phyloP scores from a whole-genome alignment of 106 monocot species.

The Chionographis japonica region DNA sequence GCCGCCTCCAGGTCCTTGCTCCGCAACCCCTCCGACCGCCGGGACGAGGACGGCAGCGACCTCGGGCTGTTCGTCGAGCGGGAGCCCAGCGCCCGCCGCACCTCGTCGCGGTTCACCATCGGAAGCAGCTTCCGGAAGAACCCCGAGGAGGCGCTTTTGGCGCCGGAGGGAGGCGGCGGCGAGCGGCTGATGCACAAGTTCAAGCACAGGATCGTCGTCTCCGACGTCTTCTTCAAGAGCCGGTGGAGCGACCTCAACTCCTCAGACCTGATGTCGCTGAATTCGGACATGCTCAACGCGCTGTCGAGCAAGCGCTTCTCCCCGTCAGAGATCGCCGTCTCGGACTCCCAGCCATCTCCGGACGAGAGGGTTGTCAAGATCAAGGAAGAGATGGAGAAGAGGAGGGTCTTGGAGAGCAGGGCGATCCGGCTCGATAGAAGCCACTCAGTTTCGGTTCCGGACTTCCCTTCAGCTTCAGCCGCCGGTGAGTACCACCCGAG shows the following conservation, averaged over 20 bases:
- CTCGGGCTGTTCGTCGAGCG: constrained; percentile 48
- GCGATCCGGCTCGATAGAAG: constrained; percentile 3
- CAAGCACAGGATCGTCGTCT: constrained; percentile 64
- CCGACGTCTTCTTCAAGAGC: constrained; percentile 61
- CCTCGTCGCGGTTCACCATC: not conserved
- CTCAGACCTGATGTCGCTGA: constrained; percentile 58
- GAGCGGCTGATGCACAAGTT: constrained; percentile 30
- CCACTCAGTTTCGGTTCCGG: not conserved
- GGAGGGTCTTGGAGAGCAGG: constrained; percentile 28
- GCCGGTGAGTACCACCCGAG: not conserved
- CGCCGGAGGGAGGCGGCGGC: not conserved
- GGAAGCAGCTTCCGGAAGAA: constrained; percentile 5
- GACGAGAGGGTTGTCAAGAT: constrained; percentile 12
- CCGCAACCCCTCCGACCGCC: constrained; percentile 1
- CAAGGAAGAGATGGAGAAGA: constrained; percentile 52
- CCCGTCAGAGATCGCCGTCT: not conserved
- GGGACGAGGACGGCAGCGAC: not conserved
- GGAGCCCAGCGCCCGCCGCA: constrained; percentile 7
- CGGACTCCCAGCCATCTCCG: not conserved
- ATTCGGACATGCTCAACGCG: constrained; percentile 51
- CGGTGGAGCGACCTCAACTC: constrained; percentile 89
- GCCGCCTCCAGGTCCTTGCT: constrained; percentile 26
- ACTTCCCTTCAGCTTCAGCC: not conserved
- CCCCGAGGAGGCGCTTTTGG: not conserved
- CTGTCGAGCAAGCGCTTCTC: constrained; percentile 37